Evolutionary conservation across 495 filamentous ascomycete species (phyloP).

Genomic region (Annulohypoxylon moriforme): DNA sequence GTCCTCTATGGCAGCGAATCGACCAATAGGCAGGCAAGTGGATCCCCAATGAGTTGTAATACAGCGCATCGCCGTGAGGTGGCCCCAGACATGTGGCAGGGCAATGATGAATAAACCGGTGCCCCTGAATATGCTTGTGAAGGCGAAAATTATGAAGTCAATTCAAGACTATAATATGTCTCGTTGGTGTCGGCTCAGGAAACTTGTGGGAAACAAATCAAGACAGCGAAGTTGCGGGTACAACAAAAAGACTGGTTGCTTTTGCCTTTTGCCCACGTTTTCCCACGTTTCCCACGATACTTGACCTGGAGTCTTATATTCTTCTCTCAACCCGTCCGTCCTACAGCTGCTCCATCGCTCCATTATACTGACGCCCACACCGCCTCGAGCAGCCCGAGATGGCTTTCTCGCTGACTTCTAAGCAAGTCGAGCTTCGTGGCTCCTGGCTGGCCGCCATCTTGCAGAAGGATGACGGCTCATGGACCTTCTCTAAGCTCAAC

Average conservation of each 20-base stretch:
- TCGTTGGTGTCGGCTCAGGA: slow-evolving; percentile 2
- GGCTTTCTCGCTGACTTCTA: slow-evolving; percentile 40
- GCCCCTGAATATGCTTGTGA: slow-evolving; percentile 4
- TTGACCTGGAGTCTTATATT: slow-evolving; percentile 5
- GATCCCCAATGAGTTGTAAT: slow-evolving; percentile 8
- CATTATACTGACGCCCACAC: neutral
- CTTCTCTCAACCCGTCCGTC: neutral
- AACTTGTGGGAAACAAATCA: slow-evolving; percentile 2
- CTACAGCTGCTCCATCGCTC: neutral
- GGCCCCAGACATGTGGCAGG: slow-evolving; percentile 16
- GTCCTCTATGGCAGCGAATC: slow-evolving; percentile 17
- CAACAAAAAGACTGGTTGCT: neutral
- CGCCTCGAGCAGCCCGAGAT: slow-evolving; percentile 20
- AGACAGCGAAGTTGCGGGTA: slow-evolving; percentile 8
- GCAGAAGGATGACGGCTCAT: slow-evolving; percentile 31
- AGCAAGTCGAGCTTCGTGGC: slow-evolving; percentile 35
- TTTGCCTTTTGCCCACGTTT: neutral
- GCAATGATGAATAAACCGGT: neutral
- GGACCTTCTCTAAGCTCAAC: slow-evolving; percentile 28
- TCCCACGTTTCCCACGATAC: neutral
- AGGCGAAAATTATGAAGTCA: neutral
- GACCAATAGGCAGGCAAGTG: slow-evolving; percentile 13
- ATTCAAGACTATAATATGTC: slow-evolving; percentile 17
- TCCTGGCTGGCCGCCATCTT: slow-evolving; percentile 29
- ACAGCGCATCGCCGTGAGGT: slow-evolving; percentile 16